phyloP scores from a whole-genome alignment of 805 yeast species.

The Candida coleopterorum region DNA sequence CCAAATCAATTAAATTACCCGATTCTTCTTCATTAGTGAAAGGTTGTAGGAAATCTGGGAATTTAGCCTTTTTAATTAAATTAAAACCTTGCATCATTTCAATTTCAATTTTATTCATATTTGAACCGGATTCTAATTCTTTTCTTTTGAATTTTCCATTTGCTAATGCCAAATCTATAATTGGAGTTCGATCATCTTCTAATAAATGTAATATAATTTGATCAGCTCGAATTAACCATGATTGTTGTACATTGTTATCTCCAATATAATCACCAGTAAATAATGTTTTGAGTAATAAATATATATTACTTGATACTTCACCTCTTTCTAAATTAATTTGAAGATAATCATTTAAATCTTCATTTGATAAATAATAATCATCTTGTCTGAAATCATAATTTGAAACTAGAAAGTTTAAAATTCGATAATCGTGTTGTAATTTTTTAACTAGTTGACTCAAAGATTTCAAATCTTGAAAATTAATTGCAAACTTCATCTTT shows the following conservation, averaged over 20 bases:
- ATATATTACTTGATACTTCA: slow-evolving; percentile 30
- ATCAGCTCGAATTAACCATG: slow-evolving; percentile 37
- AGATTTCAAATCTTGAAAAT: slow-evolving; percentile 54
- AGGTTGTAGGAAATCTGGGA: slow-evolving; percentile 32
- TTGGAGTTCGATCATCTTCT: slow-evolving; percentile 36
- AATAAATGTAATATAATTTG: slow-evolving; percentile 36
- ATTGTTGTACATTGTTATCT: slow-evolving; percentile 20
- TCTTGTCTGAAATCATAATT: slow-evolving; percentile 48
- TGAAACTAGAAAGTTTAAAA: slow-evolving; percentile 37
- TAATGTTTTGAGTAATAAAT: slow-evolving; percentile 31
- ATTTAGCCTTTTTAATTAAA: slow-evolving; percentile 26
- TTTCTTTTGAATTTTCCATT: slow-evolving; percentile 28
- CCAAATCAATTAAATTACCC: slow-evolving; percentile 24
- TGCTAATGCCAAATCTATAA: slow-evolving; percentile 34
- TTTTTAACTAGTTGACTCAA: slow-evolving; percentile 43
- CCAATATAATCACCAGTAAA: slow-evolving; percentile 28
- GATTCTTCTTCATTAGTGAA: slow-evolving; percentile 6
- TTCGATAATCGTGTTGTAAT: slow-evolving; percentile 46
- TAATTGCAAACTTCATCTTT: slow-evolving; percentile 64
- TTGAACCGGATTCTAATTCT: slow-evolving; percentile 38
- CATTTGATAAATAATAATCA: slow-evolving; percentile 47
- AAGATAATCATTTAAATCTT: slow-evolving; percentile 41
- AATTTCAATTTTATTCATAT: slow-evolving; percentile 32
- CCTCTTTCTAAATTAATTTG: slow-evolving; percentile 29
- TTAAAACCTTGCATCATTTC: slow-evolving; percentile 35